Evolutionary conservation across 2,329 filamentous ascomycete species (phyloP).

Genomic region (Hypoxylon sp.): DNA sequence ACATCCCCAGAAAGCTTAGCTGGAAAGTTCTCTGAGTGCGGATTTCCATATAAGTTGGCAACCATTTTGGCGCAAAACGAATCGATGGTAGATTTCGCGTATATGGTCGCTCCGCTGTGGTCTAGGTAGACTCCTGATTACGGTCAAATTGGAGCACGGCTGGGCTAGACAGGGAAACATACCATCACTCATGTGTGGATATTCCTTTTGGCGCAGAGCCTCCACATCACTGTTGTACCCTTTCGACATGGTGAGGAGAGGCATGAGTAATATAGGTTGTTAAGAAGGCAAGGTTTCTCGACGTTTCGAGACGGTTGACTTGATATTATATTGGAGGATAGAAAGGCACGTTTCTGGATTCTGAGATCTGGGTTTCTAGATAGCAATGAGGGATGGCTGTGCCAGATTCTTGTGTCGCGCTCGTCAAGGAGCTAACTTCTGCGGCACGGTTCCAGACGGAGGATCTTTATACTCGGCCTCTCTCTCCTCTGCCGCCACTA

Average conservation of each 20-base stretch:
- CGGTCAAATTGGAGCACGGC: constrained; percentile 26
- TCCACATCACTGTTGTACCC: constrained; percentile 57
- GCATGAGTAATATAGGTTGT: constrained; percentile 37
- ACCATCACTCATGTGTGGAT: constrained; percentile 62
- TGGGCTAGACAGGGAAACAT: constrained; percentile 23
- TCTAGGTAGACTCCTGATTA: constrained; percentile 67
- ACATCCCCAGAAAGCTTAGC: constrained; percentile 70
- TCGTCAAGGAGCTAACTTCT: constrained; percentile 15
- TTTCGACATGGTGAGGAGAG: constrained; percentile 45
- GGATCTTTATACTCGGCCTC: constrained; percentile 43
- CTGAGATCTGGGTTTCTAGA: constrained; percentile 5
- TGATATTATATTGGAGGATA: constrained; percentile 15
- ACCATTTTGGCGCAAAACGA: constrained; percentile 70
- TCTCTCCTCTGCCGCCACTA: constrained; percentile 32
- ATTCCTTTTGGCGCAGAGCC: constrained; percentile 58
- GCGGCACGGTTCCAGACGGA: constrained; percentile 31
- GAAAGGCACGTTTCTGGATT: neutral
- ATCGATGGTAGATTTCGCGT: constrained; percentile 70
- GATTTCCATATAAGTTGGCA: constrained; percentile 75
- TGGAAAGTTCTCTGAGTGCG: constrained; percentile 74
- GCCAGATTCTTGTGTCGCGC: constrained; percentile 29
- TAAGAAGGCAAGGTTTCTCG: constrained; percentile 4
- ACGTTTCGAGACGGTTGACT: constrained; percentile 17
- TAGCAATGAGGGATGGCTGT: constrained; percentile 22
- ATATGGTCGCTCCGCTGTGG: constrained; percentile 71